These are phyloP conservation scores for Candida tallmaniae DNA, from an alignment of 805 yeast genomes.

Conservation along the genomic window DNA sequence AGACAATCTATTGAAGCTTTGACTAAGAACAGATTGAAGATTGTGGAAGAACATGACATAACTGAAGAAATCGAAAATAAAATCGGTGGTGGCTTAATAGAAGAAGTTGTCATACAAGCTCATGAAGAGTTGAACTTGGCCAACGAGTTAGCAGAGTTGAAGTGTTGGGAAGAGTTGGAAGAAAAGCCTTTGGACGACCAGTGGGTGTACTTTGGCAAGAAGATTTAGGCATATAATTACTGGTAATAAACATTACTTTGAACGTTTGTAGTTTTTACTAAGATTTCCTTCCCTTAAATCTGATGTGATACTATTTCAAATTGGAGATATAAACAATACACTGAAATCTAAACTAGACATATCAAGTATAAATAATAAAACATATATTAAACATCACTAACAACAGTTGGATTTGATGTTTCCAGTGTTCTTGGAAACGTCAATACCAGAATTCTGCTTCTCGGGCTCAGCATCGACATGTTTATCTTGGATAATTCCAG, in stretches of 20 bases:
- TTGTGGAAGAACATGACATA: conserved; percentile 61
- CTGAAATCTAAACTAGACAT: no score
- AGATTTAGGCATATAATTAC: conserved; percentile 30
- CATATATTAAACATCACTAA: conserved; percentile 13
- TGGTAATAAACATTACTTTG: no score
- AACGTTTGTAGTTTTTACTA: no score
- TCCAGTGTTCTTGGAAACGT: conserved; percentile 30
- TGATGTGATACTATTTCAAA: no score
- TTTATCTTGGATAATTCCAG: conserved; percentile 80
- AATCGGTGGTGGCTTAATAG: conserved; percentile 81
- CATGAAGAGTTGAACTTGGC: conserved; percentile 72
- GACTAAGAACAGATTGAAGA: conserved; percentile 62
- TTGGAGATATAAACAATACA: no score
- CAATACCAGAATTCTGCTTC: conserved; percentile 23
- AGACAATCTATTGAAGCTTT: conserved; percentile 68
- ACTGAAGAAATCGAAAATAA: conserved; percentile 62
- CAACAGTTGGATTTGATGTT: conserved; percentile 36
- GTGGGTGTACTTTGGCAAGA: conserved; percentile 78
- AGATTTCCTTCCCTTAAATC: no score
- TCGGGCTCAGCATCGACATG: conserved; percentile 42
- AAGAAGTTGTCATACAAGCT: conserved; percentile 79
- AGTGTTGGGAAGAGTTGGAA: conserved; percentile 74
- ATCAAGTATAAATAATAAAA: background rate
- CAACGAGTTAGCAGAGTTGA: conserved; percentile 61
- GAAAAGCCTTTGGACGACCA: conserved; percentile 78